Evolutionary conservation across 768 basidiomycete genomes (phyloP).

Genomic region (Tylopilus balloui): DNA sequence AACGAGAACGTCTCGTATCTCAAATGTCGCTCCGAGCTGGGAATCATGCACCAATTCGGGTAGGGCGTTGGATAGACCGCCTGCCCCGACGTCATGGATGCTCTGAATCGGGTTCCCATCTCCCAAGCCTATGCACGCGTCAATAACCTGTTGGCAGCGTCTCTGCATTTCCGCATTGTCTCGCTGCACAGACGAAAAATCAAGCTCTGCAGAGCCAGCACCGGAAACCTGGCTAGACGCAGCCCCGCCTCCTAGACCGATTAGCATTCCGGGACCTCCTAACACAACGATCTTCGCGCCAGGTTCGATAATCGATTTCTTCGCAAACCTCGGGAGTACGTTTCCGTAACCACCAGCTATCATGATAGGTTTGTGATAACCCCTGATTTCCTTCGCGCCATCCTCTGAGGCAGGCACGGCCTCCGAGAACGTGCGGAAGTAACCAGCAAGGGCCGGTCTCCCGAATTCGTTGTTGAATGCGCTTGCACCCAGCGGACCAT

Average conservation of each 20-base stretch:
- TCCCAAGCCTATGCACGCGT: conserved; percentile 69
- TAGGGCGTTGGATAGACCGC: conserved; percentile 92
- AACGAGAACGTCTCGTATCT: conserved; percentile 89
- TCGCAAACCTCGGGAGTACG: conserved; percentile 78
- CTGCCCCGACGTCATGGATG: conserved; percentile 98
- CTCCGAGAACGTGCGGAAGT: conserved; percentile 93
- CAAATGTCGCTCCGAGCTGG: conserved; percentile 83
- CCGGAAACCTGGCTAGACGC: conserved; percentile 93
- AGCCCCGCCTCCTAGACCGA: conserved; percentile 95
- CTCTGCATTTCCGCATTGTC: conserved; percentile 99
- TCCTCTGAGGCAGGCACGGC: conserved; percentile 53
- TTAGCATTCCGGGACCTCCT: conserved; percentile 94
- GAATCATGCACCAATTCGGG: conserved; percentile 98
- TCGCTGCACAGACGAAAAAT: conserved; percentile 96
- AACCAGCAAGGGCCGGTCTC: conserved; percentile 85
- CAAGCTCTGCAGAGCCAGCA: conserved; percentile 84
- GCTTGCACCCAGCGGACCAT: conserved; percentile 89
- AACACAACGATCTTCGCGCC: conserved; percentile 89
- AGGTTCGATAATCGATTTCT: conserved; percentile 68
- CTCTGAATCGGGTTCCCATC: conserved; percentile 80
- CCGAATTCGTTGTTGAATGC: conserved; percentile 99
- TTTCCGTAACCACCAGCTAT: conserved; percentile 96
- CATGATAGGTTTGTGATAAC: conserved; percentile 99
- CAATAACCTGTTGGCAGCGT: conserved; percentile 95
- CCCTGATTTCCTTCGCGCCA: conserved; percentile 62